Evolutionary conservation across 2,329 filamentous ascomycete genomes (phyloP).

Genomic region (Penicillium sp.): DNA sequence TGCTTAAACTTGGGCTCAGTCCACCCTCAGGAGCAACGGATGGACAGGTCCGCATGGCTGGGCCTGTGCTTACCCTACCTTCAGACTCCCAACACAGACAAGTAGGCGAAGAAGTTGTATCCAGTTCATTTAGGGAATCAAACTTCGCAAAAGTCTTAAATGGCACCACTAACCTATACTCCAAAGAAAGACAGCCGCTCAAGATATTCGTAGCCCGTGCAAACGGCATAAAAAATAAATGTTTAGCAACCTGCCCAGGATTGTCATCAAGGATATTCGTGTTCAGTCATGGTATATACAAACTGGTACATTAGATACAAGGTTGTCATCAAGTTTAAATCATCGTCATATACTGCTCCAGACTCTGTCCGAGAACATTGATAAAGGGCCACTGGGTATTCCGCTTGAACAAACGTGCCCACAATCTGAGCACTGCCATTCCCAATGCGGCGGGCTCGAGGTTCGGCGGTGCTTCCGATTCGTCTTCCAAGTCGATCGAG

Average conservation of each 20-base stretch:
- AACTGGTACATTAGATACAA: background rate
- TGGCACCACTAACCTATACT: too few species aligned
- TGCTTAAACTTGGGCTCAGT: background rate
- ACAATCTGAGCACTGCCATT: slow-evolving; percentile 32
- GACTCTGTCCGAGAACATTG: slow-evolving; percentile 33
- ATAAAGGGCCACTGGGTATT: slow-evolving; percentile 40
- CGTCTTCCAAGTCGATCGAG: slow-evolving; percentile 33
- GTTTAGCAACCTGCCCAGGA: too few species aligned
- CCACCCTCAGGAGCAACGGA: background rate
- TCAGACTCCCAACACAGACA: background rate
- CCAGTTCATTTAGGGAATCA: too few species aligned
- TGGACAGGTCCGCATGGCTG: background rate
- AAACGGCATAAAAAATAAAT: too few species aligned
- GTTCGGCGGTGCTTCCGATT: slow-evolving; percentile 23
- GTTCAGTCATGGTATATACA: background rate
- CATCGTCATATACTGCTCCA: slow-evolving; percentile 32
- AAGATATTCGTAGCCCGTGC: too few species aligned
- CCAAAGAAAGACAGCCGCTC: too few species aligned
- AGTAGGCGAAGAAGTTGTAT: background rate
- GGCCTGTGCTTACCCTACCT: background rate
- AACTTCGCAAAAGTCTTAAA: too few species aligned
- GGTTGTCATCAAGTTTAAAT: slow-evolving; percentile 14
- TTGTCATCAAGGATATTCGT: background rate
- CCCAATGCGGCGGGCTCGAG: slow-evolving; percentile 31
- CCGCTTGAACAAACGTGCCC: slow-evolving; percentile 34